Percentiles rank a stretch among this genome's conserved stretches.
Evolutionary conservation across 257 asterid species (phyloP).

Genomic region (Fraxinus cuspidata): DNA sequence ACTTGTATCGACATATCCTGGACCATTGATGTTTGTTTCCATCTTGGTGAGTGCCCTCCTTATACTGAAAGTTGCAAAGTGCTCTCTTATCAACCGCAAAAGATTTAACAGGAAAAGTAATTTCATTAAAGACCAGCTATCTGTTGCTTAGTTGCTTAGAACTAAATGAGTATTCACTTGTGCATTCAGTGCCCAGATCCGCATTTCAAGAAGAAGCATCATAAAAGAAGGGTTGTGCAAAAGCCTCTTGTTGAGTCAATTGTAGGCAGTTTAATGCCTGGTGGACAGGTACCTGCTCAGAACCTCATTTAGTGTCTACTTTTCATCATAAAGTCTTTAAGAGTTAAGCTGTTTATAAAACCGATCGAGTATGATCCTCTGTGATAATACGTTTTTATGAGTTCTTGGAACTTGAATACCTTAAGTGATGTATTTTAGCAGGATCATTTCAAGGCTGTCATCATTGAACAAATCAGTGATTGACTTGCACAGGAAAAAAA

Average conservation of each 20-base stretch:
- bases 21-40: conserved; percentile 77
- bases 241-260: conserved; percentile 84
- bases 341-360: background rate
- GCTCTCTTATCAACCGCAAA: conserved; percentile 2
- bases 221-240: conserved; percentile 89
- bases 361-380: background rate
- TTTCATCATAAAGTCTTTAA: background rate
- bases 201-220: conserved; percentile 87
- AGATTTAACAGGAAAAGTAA: conserved; percentile 1
- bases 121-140: conserved; percentile 10
- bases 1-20: conserved; percentile 80
- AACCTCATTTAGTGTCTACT: background rate
- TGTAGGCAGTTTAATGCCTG: conserved; percentile 51
- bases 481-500: background rate
- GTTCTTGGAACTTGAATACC: background rate
- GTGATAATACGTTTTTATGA: background rate
- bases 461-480: background rate
- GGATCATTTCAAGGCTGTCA: background rate
- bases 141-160: conserved; percentile 19
- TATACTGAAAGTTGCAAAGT: conserved; percentile 16
- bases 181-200: conserved; percentile 94
- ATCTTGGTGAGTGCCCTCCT: conserved; percentile 65
- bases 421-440: background rate
- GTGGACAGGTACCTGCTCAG: conserved; percentile 66
- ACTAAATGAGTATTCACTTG: conserved; percentile 17